A percentile compares a stretch with the other conserved stretches of the same genome.
These are phyloP conservation scores for Mycena alexandri DNA, from an alignment of 768 basidiomycete species.

Conservation along the genomic window DNA sequence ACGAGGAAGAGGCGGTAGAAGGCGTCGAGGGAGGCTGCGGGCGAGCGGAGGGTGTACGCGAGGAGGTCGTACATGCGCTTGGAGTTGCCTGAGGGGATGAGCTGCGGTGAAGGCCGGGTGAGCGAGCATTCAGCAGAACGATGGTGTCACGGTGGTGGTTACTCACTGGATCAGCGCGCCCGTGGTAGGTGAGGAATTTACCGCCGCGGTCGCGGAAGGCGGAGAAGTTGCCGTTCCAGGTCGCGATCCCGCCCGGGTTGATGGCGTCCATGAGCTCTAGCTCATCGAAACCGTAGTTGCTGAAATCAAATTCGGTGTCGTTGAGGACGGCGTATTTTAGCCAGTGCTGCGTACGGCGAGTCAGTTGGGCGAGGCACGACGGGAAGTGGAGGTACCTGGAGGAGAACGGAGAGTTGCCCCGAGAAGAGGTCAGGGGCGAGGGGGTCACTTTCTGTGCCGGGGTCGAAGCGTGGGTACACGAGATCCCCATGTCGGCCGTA, in stretches of 20 bases:
- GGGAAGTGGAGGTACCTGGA: constrained; percentile 2
- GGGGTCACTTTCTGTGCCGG: constrained; percentile 19
- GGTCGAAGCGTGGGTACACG: constrained; percentile 37
- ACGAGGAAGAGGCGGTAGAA: constrained; percentile 45
- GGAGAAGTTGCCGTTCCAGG: constrained; percentile 36
- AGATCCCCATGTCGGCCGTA: constrained; percentile 32
- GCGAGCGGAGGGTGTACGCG: constrained; percentile 33
- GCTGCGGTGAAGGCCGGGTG: constrained; percentile 9
- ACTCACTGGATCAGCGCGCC: constrained; percentile 29
- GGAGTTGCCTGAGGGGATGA: constrained; percentile 41
- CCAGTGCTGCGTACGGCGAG: constrained; percentile 30
- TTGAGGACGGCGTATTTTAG: constrained; percentile 31
- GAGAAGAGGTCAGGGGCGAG: not conserved
- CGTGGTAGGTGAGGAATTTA: constrained; percentile 44
- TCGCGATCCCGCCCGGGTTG: constrained; percentile 26
- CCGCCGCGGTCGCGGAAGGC: constrained; percentile 41
- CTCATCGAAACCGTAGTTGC: constrained; percentile 15
- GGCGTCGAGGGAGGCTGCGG: constrained; percentile 33
- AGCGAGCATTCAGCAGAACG: not conserved
- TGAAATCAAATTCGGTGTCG: constrained; percentile 19
- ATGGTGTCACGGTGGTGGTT: not conserved
- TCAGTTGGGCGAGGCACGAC: not conserved
- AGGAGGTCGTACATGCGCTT: constrained; percentile 39
- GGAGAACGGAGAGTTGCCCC: constrained; percentile 3
- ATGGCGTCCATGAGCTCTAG: constrained; percentile 8